Evolutionary conservation across 2,329 filamentous ascomycete genomes (phyloP), one percentile per base, ranked within the genome.

Genomic region (Elsinoe fawcettii): DNA sequence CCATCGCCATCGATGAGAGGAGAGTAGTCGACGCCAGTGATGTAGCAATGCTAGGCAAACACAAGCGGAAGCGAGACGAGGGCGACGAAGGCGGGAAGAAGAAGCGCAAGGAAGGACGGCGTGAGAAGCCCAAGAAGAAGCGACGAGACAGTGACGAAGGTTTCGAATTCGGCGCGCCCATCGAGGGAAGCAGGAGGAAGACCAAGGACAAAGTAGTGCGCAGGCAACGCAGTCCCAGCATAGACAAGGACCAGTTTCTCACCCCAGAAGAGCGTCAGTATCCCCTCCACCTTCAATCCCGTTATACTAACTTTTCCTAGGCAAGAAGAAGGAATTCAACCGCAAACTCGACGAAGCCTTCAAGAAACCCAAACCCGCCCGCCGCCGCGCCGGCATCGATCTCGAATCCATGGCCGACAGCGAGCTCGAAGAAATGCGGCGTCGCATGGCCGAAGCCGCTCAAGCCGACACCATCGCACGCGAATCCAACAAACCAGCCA

Each of bases 341-440:
- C 82, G 85, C 63, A 87, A 88, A 57, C 89, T 97, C 75, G 89
- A 96, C 70, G 88, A 88, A 58, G 90, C 91, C 1, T 77, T 95
- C 65, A 95, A 95, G 75, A 88, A 88, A 64, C 84, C 87, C 57
- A 89, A 88, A 65, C 80, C 85, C 61, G 80, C 86, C 64, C 82
- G 81, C 62, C 92, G 89, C 77, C 89, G 89, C 77, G 88, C 91
- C 68, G 91, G 93, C 64, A 90, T 95, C 70, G 92, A 97, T 63
- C 79, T 97, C 47, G 91, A 96, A 70, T 86, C 90, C 66, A 86
- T 88, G 73, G 88, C 92, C 63, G 93, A 97, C 69, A 87, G 90
- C 44, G 86, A 95, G 67, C 90, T 99, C 62, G 89, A 61, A 37
- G 60, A 61, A 30, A 86, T 99, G 70, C 93, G 93, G 67, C 80